These are phyloP conservation scores for Mucor circinelloides DNA, from an alignment of 371 early-diverging fungal species.

Conservation along the genomic window DNA sequence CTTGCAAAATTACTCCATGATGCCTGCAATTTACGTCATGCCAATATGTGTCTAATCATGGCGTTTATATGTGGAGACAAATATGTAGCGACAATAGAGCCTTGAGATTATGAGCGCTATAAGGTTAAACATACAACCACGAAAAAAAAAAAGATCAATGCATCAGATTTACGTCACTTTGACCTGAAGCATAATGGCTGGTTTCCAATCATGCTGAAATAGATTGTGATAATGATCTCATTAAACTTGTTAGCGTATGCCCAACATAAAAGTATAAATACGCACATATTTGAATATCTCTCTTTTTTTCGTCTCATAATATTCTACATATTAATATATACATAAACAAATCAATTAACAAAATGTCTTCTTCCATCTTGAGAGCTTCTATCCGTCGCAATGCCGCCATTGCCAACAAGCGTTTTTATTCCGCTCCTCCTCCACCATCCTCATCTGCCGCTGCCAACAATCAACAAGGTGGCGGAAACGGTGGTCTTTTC, in stretches of 20 bases:
- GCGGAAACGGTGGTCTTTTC: slow-evolving; percentile 5
- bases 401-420: slow-evolving; percentile 10
- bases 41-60: not conserved
- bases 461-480: not conserved
- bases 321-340: not conserved
- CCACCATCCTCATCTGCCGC: slow-evolving; percentile 2
- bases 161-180: slow-evolving; percentile 11
- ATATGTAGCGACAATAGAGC: not conserved
- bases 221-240: slow-evolving; percentile 1
- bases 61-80: not conserved
- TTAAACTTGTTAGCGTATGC: not conserved
- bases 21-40: not conserved
- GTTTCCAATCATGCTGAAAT: not conserved
- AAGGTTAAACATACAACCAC: not conserved
- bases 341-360: not conserved
- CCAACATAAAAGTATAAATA: not conserved
- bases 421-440: slow-evolving; percentile 15
- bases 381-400: slow-evolving; percentile 8
- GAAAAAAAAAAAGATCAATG: not conserved
- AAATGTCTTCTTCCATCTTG: slow-evolving; percentile 11
- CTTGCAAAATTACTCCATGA: not conserved
- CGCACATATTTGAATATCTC: not conserved
- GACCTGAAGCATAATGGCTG: not conserved
- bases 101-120: not conserved
- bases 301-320: not conserved